Evolutionary conservation across 331 rosid genomes (phyloP).

Genomic region (Acacia concinna): DNA sequence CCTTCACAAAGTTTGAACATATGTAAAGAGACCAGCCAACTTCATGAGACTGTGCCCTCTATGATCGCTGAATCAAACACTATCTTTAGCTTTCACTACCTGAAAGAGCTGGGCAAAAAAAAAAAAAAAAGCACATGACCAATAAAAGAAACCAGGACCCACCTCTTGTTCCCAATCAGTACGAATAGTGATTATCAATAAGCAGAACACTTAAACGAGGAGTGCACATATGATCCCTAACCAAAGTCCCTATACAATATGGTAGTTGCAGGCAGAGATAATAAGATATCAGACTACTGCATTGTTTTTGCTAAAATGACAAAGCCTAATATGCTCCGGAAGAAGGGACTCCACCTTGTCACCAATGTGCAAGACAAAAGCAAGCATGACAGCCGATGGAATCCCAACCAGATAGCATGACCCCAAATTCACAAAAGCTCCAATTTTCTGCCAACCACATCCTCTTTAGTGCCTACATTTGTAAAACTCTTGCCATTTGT

Average conservation of each 20-base stretch:
- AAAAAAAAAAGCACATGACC: neutral
- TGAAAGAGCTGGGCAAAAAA: conserved; percentile 5
- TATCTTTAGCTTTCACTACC: conserved; percentile 57
- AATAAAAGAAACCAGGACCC: neutral
- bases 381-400: conserved; percentile 59
- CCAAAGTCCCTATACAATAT: conserved; percentile 66
- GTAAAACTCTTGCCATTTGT: neutral
- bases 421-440: conserved; percentile 76
- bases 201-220: conserved; percentile 50
- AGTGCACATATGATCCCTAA: conserved; percentile 72
- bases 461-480: conserved; percentile 72
- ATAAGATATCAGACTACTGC: neutral
- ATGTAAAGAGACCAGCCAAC: neutral
- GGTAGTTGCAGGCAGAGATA: neutral
- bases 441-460: conserved; percentile 83
- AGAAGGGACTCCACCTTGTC: conserved; percentile 54
- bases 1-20: neutral
- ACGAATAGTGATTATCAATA: conserved; percentile 44
- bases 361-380: conserved; percentile 58
- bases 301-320: neutral
- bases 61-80: conserved; percentile 37
- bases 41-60: conserved; percentile 40
- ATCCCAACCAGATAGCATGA: conserved; percentile 74
- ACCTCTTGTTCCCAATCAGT: conserved; percentile 76
- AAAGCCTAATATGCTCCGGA: neutral